phyloP scores from a whole-genome alignment of 805 yeast genomes.

The Yarrowia sp. region DNA sequence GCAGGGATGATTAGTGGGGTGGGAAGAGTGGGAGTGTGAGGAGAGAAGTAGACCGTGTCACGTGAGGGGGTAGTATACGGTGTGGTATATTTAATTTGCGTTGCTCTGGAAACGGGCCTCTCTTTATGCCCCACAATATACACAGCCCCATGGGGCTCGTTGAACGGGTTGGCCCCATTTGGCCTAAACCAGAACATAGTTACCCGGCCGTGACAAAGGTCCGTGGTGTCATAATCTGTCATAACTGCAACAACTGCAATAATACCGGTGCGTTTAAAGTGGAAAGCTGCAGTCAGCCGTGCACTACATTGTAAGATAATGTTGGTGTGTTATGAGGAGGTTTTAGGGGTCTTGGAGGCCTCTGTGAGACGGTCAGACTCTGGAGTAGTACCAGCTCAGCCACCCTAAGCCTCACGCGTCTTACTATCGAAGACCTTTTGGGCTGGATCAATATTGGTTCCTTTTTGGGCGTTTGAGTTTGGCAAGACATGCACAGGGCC shows the following conservation, averaged over 20 bases:
- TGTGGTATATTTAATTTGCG: background rate
- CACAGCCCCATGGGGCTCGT: background rate
- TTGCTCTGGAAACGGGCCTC: background rate
- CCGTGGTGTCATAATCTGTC: slow-evolving; percentile 16
- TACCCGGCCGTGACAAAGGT: background rate
- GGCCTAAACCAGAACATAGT: background rate
- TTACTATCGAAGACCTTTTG: too few species aligned
- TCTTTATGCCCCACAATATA: background rate
- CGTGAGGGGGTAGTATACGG: background rate
- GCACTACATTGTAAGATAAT: too few species aligned
- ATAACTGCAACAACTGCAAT: background rate
- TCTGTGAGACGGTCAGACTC: too few species aligned
- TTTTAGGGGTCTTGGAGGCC: too few species aligned
- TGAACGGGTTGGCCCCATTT: background rate
- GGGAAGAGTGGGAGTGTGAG: too few species aligned
- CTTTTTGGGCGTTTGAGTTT: slow-evolving; percentile 2
- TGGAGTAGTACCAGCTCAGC: too few species aligned
- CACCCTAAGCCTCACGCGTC: too few species aligned
- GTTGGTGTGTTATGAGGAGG: too few species aligned
- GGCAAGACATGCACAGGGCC: background rate
- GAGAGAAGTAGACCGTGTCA: background rate
- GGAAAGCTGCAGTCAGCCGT: background rate
- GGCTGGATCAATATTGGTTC: background rate
- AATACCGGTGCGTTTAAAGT: background rate
- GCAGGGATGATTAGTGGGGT: slow-evolving; percentile 20